Evolutionary conservation across 148 eudicot species (phyloP), one percentile per base, ranked within the genome.

Genomic region (Limonium bicolor): DNA sequence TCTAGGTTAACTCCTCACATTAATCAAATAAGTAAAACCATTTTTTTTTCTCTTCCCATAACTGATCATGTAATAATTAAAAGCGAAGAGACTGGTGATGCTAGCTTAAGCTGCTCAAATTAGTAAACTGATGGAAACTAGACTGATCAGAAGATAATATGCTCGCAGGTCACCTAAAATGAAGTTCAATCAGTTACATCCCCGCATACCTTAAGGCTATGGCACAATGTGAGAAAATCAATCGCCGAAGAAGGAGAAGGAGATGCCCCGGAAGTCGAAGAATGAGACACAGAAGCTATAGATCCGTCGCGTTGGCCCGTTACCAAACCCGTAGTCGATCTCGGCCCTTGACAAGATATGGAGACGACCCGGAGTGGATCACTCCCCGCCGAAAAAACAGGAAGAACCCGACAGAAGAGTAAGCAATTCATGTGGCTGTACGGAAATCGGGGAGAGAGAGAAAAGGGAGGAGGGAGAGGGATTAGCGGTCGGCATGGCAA

Each of bases 221-320:
- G 79, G 55, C 96, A 86, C 60, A 86, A 33, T 14, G 88, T 78
- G 60, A 86, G 96, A 46, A 86, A 86, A 73, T 86, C 88, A 61
- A 86, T 82, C 41, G 77, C 72, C 11, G 73, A 68, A 2, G 81
- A 69, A 14, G 82, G 53, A 9, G 79, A 45, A 36, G 77, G 65
- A 7, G 75, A 59, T 20, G 68, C 46, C 41, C 32, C 43, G 1
- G 60, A 35, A 29, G 51, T 36, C 11, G 36, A 32, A 28, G 51
- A 46, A 32, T 17, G 8, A 18, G 36, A 32, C 7, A 48, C 21
- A 36, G 29, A 16, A 38, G 36, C 29, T 31, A 36, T 25, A 10
- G 53, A 30, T 17, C 48, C 43, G 13, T 45, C 29, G 0, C 55
- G 43, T n/a, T n/a, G n/a, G 9, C 41, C 48, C 17, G 19, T n/a